These are phyloP conservation scores for Fonsecaea monophora DNA, from an alignment of 2,329 filamentous ascomycete species.

Conservation along the genomic window DNA sequence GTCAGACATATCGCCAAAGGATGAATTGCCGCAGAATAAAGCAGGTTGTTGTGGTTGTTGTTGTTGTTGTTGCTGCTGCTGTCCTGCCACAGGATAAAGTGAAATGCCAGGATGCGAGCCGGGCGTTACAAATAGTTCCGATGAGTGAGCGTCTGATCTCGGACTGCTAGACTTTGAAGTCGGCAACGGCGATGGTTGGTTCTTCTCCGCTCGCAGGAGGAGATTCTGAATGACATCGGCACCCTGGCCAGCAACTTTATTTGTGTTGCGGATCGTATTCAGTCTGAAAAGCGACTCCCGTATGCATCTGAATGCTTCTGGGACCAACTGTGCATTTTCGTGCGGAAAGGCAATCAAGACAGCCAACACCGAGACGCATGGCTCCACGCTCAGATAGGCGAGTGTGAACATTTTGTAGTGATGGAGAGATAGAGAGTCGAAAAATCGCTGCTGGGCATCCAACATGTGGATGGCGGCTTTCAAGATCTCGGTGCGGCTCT, in stretches of 20 bases:
- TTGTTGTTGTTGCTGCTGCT: not conserved
- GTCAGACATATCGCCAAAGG: constrained; percentile 7
- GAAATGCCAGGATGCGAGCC: constrained; percentile 10
- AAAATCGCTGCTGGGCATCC: constrained; percentile 22
- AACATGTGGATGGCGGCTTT: constrained; percentile 20
- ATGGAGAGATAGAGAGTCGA: constrained; percentile 8
- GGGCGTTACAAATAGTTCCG: constrained; percentile 14
- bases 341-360: constrained; percentile 23
- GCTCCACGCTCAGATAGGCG: constrained; percentile 20
- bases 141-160: constrained; percentile 3
- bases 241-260: constrained; percentile 22
- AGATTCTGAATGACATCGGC: constrained; percentile 29
- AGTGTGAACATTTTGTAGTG: constrained; percentile 26
- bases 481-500: constrained; percentile 20
- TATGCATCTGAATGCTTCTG: constrained; percentile 19
- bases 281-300: constrained; percentile 20
- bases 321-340: constrained; percentile 16
- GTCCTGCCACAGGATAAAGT: constrained; percentile 5
- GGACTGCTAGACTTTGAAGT: constrained; percentile 5
- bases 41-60: constrained; percentile 8
- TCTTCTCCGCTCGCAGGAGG: constrained; percentile 26
- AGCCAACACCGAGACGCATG: constrained; percentile 24
- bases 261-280: constrained; percentile 19
- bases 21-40: constrained; percentile 1
- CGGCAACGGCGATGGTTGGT: constrained; percentile 10